Conservation (phyloP, 2,329 filamentous ascomycete species). For the Ceratocystis huliohia region DNA sequence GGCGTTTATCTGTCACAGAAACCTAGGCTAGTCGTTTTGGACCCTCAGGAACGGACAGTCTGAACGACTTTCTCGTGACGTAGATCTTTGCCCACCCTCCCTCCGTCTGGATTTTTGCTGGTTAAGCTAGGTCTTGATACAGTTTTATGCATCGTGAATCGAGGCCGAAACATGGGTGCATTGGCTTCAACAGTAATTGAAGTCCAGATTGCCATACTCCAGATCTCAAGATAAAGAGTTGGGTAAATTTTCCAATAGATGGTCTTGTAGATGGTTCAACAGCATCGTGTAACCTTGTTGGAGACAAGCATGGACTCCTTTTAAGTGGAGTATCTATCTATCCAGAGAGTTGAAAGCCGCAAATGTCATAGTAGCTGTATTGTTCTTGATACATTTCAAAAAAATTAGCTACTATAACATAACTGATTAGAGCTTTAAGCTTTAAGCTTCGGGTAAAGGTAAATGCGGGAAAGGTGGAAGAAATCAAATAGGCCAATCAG, state of each 20-base stretch:
- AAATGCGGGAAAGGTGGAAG: not conserved
- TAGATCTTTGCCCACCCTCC: not conserved
- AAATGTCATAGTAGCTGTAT: not conserved
- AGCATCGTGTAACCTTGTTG: not conserved
- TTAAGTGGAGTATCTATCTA: no score
- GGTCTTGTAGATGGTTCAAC: not conserved
- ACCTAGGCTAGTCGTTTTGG: not conserved
- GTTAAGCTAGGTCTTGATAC: not conserved
- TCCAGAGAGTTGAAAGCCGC: no score
- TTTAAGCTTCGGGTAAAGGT: not conserved
- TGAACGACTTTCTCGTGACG: not conserved
- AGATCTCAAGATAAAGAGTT: not conserved
- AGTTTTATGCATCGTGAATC: conserved; percentile 8
- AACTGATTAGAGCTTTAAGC: not conserved
- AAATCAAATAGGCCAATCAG: conserved; percentile 15
- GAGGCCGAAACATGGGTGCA: conserved; percentile 12
- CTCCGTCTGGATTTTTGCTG: not conserved
- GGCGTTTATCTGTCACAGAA: conserved; percentile 10
- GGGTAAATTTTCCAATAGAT: not conserved
- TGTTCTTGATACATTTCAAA: not conserved
- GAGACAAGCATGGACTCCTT: not conserved
- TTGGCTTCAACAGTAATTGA: not conserved
- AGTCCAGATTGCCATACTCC: not conserved
- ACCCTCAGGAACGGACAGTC: conserved; percentile 3
- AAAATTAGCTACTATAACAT: not conserved